Evolutionary conservation across 1,284 basidiomycete species (phyloP).

Genomic region (Irpex sp.): DNA sequence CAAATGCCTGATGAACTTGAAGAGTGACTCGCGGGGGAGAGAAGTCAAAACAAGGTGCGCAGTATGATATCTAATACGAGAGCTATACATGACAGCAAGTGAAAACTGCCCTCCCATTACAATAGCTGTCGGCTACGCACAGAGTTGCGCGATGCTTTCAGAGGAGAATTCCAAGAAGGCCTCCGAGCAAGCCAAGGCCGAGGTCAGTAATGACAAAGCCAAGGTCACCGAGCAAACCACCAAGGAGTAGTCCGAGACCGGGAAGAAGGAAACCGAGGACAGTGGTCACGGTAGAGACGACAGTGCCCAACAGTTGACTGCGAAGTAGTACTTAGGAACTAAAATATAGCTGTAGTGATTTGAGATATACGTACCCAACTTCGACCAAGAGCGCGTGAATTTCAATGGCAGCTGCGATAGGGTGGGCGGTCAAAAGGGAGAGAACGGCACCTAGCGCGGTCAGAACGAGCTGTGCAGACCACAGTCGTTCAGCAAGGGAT

Average conservation of each 20-base stretch:
- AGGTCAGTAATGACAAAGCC: slow-evolving; percentile 18
- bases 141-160: slow-evolving; percentile 2
- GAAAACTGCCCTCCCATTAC: too few relatives aligned
- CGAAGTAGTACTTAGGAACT: not conserved
- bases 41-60: too few relatives aligned
- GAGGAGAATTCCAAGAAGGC: slow-evolving; percentile 17
- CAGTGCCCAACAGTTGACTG: not conserved
- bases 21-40: too few relatives aligned
- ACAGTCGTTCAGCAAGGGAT: slow-evolving; percentile 9
- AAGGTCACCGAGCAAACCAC: slow-evolving; percentile 15
- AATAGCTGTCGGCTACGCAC: too few relatives aligned
- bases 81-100: too few relatives aligned
- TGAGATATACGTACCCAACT: slow-evolving; percentile 17
- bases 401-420: slow-evolving; percentile 19
- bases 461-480: slow-evolving; percentile 26
- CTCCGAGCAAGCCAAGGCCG: slow-evolving; percentile 18
- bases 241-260: slow-evolving; percentile 14
- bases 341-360: not conserved
- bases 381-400: slow-evolving; percentile 22
- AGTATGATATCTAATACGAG: too few relatives aligned
- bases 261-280: slow-evolving; percentile 23
- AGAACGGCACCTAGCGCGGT: slow-evolving; percentile 33
- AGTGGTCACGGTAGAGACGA: slow-evolving; percentile 28
- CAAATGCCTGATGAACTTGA: too few relatives aligned
- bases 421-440: slow-evolving; percentile 22